Percentiles rank a stretch among this genome's conserved stretches.
phyloP scores from a whole-genome alignment of 2,329 filamentous ascomycete genomes.

The Diaporthe amygdali region DNA sequence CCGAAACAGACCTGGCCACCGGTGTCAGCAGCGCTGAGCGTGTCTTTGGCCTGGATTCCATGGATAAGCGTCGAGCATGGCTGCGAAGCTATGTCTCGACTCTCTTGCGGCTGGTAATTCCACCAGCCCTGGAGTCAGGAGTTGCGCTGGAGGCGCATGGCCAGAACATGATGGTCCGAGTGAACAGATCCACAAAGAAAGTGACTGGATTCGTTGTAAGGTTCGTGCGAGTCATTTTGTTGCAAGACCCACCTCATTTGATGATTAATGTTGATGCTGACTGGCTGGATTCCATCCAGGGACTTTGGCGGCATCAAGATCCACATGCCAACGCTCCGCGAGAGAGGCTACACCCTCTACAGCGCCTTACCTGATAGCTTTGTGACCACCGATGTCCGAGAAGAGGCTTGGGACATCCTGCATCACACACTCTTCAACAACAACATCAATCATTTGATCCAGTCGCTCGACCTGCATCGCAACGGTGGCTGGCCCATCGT shows the following conservation, averaged over 20 bases:
- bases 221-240: neutral
- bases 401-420: neutral
- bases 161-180: constrained; percentile 7
- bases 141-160: constrained; percentile 6
- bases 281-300: neutral
- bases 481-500: neutral
- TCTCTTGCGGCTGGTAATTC: neutral
- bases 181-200: constrained; percentile 1
- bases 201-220: constrained; percentile 1
- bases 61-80: neutral
- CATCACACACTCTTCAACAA: constrained; percentile 10
- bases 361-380: constrained; percentile 8
- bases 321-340: constrained; percentile 3
- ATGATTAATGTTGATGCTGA: too few relatives aligned
- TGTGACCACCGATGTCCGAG: neutral
- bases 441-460: neutral
- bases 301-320: constrained; percentile 14
- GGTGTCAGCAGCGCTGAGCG: neutral
- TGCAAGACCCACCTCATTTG: neutral
- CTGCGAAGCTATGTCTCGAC: neutral
- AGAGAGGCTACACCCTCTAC: neutral
- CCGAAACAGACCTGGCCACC: neutral
- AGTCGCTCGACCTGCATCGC: constrained; percentile 3
- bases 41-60: neutral
- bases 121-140: neutral